Conservation (phyloP, 192 early-diverging fungal species). For the Backusella westeae region DNA sequence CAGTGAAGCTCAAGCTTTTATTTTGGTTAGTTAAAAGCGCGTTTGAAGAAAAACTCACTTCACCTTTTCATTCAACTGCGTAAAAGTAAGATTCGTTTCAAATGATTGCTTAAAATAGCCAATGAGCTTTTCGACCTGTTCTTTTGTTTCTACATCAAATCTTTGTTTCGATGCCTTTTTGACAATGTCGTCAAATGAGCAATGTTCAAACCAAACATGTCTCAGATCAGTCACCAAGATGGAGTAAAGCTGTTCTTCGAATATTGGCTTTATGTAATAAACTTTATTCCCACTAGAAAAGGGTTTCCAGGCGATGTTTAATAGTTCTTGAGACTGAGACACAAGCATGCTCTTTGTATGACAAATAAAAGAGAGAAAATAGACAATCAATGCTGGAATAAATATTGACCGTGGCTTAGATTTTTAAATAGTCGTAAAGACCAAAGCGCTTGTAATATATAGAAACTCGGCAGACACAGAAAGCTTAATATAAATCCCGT, state of each 20-base stretch:
- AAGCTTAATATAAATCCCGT: neutral
- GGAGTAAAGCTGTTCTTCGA: neutral
- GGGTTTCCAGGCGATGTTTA: neutral
- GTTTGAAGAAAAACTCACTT: neutral
- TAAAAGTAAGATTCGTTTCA: neutral
- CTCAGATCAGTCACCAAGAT: neutral
- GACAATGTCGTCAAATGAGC: neutral
- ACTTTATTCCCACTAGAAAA: neutral
- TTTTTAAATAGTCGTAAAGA: neutral
- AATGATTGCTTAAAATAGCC: neutral
- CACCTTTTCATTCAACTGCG: neutral
- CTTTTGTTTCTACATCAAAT: neutral
- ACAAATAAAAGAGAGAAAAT: neutral
- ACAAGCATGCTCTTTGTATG: neutral
- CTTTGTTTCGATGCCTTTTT: neutral
- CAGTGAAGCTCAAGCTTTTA: neutral
- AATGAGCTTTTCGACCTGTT: neutral
- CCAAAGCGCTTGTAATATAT: neutral
- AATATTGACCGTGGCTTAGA: neutral
- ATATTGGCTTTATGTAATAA: neutral
- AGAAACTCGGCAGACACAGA: neutral
- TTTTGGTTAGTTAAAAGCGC: neutral
- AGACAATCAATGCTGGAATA: neutral
- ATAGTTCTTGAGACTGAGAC: neutral
- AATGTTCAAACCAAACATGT: slow-evolving; percentile 1